Percentiles rank a stretch among this genome's conserved stretches.
phyloP scores from a whole-genome alignment of 2,329 filamentous ascomycete genomes.

The Pyricularia sp. region DNA sequence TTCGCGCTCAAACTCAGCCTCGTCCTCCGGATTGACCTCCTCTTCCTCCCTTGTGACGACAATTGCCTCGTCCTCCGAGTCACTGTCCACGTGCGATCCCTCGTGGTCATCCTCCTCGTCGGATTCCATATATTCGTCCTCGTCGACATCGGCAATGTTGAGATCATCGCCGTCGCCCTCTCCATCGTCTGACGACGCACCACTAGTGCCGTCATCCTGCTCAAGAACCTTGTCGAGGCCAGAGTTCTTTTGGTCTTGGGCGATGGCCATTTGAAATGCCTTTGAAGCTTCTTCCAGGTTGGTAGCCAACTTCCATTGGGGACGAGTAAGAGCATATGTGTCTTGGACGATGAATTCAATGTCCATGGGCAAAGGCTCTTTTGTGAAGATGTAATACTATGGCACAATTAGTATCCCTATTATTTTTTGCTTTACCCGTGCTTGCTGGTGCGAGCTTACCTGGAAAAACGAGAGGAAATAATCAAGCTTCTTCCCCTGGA shows the following conservation, averaged over 20 bases:
- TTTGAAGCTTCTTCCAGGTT: constrained; percentile 75
- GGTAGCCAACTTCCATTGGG: constrained; percentile 83
- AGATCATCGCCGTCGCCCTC: constrained; percentile 54
- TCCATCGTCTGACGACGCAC: constrained; percentile 61
- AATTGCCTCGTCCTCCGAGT: constrained; percentile 79
- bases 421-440: neutral
- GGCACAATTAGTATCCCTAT: neutral
- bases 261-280: constrained; percentile 78
- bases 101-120: constrained; percentile 46
- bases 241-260: constrained; percentile 77
- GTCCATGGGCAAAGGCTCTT: constrained; percentile 87
- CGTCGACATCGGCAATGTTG: constrained; percentile 52
- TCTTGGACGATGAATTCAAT: constrained; percentile 96
- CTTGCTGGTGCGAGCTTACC: constrained; percentile 28
- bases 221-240: constrained; percentile 62
- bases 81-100: constrained; percentile 44
- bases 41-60: constrained; percentile 88
- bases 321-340: constrained; percentile 73
- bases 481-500: constrained; percentile 92
- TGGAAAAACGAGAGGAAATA: constrained; percentile 96
- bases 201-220: constrained; percentile 63
- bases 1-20: constrained; percentile 95
- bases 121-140: constrained; percentile 45
- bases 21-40: constrained; percentile 81
- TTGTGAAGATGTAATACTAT: constrained; percentile 86